Evolutionary conservation across 2,329 filamentous ascomycete genomes (phyloP).

Genomic region (Aureobasidium leucospermi): DNA sequence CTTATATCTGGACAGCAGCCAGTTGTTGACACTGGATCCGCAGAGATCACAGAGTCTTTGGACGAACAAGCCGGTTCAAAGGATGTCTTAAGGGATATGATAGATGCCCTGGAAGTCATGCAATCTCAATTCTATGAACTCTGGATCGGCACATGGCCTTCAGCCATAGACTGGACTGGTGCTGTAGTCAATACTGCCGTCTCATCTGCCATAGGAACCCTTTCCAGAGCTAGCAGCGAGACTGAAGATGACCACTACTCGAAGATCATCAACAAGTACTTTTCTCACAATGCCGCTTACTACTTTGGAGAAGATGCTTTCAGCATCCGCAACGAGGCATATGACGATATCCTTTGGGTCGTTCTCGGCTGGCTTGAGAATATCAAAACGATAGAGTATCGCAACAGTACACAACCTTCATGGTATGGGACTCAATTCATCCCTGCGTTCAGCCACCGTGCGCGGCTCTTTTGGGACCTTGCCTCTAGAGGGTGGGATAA

Average conservation of each 20-base stretch:
- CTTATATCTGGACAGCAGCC: neutral
- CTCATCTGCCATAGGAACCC: conserved; percentile 32
- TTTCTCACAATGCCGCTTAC: conserved; percentile 65
- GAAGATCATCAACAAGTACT: conserved; percentile 61
- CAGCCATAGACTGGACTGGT: conserved; percentile 86
- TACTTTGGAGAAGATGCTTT: conserved; percentile 84
- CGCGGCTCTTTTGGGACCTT: conserved; percentile 78
- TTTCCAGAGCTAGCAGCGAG: neutral
- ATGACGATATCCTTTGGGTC: conserved; percentile 93
- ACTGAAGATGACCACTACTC: neutral
- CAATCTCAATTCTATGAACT: conserved; percentile 69
- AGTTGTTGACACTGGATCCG: neutral
- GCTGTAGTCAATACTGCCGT: conserved; percentile 77
- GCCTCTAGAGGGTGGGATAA: conserved; percentile 75
- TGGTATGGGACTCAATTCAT: conserved; percentile 77
- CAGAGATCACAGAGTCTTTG: neutral
- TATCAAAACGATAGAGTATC: conserved; percentile 66
- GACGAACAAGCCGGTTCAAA: neutral
- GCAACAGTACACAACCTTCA: conserved; percentile 40
- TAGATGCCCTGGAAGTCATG: conserved; percentile 61
- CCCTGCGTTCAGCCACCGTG: conserved; percentile 72
- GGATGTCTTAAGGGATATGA: neutral
- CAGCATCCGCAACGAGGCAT: conserved; percentile 68
- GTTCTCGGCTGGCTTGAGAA: conserved; percentile 84
- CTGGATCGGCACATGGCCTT: conserved; percentile 75